A percentile compares a stretch with the other conserved stretches of the same genome.
Evolutionary conservation across 495 filamentous ascomycete genomes (phyloP).

Genomic region (Collariella sp.): DNA sequence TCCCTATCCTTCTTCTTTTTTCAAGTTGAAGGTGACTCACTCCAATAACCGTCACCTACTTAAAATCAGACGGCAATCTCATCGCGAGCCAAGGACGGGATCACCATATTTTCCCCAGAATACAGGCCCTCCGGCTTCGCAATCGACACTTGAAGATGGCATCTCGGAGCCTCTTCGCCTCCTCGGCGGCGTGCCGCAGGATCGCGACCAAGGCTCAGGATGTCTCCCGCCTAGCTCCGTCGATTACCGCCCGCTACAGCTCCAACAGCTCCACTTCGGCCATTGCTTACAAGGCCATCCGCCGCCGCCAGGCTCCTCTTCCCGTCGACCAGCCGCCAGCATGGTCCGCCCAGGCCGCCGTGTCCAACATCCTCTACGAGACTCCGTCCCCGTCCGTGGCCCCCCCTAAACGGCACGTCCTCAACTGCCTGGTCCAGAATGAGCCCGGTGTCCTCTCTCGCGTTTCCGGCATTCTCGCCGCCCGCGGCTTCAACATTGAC

Average conservation of each 20-base stretch:
- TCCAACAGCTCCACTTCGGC: constrained; percentile 66
- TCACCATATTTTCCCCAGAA: neutral
- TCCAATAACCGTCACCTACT: neutral
- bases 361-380: constrained; percentile 97
- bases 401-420: constrained; percentile 85
- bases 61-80: neutral
- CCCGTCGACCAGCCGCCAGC: constrained; percentile 68
- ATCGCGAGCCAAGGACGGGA: neutral
- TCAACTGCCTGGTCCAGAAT: constrained; percentile 98
- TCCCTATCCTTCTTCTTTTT: neutral
- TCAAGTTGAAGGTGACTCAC: constrained; percentile 17
- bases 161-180: constrained; percentile 33
- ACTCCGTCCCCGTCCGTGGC: constrained; percentile 75
- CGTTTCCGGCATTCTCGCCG: constrained; percentile 91
- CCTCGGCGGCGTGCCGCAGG: constrained; percentile 29
- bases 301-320: constrained; percentile 75
- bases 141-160: constrained; percentile 30
- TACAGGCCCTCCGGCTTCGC: constrained; percentile 18
- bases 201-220: constrained; percentile 21
- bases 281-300: constrained; percentile 94
- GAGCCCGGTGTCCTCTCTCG: constrained; percentile 95
- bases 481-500: constrained; percentile 98
- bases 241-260: constrained; percentile 19
- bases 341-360: constrained; percentile 91
- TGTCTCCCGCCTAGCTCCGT: constrained; percentile 16